Percentiles rank a stretch among this genome's conserved stretches.
phyloP scores from a whole-genome alignment of 176 grass and related monocot species.

The Rhipidocladum racemiflorum region DNA sequence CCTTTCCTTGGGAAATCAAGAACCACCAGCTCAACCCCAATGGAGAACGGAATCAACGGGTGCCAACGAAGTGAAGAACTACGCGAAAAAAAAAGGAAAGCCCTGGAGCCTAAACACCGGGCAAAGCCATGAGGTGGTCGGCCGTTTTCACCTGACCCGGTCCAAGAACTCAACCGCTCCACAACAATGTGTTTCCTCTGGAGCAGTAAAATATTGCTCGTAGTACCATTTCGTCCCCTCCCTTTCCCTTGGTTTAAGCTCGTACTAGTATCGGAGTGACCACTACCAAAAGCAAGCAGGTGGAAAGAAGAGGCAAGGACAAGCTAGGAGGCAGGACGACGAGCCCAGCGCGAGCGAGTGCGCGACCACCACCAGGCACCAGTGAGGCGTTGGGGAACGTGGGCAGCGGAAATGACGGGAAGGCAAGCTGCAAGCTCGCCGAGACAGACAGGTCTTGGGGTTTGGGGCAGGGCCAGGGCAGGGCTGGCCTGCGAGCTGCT shows the following conservation, averaged over 20 bases:
- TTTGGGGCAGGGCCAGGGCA: neutral
- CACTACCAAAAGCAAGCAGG: slow-evolving; percentile 38
- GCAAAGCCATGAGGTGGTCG: neutral
- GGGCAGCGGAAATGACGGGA: slow-evolving; percentile 39
- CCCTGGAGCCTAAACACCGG: neutral
- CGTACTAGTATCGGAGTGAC: neutral
- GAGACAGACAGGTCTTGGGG: neutral
- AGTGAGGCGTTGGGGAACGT: slow-evolving; percentile 31
- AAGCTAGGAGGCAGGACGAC: neutral
- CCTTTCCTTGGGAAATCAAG: slow-evolving; percentile 3
- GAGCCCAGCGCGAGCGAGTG: slow-evolving; percentile 3
- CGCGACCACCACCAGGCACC: neutral
- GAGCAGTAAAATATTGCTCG: slow-evolving; percentile 12
- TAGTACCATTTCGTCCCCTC: neutral
- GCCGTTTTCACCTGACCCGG: slow-evolving; percentile 2
- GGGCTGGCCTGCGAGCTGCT: neutral
- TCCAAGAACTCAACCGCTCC: slow-evolving; percentile 29
- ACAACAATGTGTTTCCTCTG: slow-evolving; percentile 15
- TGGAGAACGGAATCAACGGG: neutral
- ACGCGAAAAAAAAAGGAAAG: neutral
- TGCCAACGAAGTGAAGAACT: neutral
- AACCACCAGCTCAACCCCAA: neutral
- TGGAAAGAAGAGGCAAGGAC: slow-evolving; percentile 42
- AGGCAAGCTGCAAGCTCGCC: slow-evolving; percentile 12
- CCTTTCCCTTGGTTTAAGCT: slow-evolving; percentile 20